Base-by-base conservation (phyloP, 23 red algal species). In the Gracilaria caudata region DNA sequence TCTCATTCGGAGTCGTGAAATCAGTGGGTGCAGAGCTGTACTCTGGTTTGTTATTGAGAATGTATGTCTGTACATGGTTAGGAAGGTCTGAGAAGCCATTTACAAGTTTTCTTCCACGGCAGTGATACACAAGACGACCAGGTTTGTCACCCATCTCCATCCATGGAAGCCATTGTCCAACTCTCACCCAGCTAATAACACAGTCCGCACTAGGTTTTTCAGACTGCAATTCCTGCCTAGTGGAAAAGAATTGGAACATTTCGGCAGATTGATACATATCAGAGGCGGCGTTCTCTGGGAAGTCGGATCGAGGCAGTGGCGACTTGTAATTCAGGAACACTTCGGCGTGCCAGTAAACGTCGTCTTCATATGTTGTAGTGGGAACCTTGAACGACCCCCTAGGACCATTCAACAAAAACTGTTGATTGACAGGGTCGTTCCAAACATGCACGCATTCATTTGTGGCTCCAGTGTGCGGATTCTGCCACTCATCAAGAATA, bases 401-500 rank as follows among this genome's bases (percentile, higher is more conserved):
- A 13, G 81, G 61, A 28, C 75, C 78, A 3, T 51, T 39, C 23
- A 89, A 56, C 78, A 94, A 33, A 55, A 98, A 94, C 60, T 98
- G 76, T 86, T 94, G 88, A 47, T 98, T 98, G 3, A 98, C 96
- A 12, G 96, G 96, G 63, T 98, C 92, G 75, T 98, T 98, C 86
- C 84, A 93, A 2, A 94, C 91, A 57, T 94, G 96, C 8, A 98
- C 73, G 64, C 90, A 90, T 72, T 88, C 47, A 68, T 95, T 93
- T 3, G 80, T 76, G 7, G 38, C 59, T 3, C 75, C 59, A 0
- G 96, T 98, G 34, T 92, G 80, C 11, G 96, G 96, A 82, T 98
- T 98, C 23, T 73, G 36, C 96, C 96, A 98, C 14, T 17, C 10
- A 41, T 73, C 43, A 36, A 98, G 59, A 20, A 98, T 94, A 53